Base-by-base conservation (phyloP, 495 filamentous ascomycete genomes). In the Aspergillus leporis region DNA sequence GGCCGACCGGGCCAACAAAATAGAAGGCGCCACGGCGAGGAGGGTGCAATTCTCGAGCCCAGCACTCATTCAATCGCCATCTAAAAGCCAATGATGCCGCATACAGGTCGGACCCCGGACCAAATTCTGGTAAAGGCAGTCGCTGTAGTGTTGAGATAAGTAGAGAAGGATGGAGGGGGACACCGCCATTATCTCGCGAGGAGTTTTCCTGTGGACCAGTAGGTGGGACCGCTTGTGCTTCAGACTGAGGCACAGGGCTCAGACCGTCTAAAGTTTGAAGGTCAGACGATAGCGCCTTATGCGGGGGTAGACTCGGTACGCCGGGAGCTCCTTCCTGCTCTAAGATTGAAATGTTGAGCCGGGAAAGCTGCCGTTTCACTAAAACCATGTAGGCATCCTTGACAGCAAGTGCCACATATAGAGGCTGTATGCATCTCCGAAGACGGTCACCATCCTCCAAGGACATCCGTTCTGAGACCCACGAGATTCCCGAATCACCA, bases 1-100 rank as follows among this genome's bases (percentile, higher is more conserved):
- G 49, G 53, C 87, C 86, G 0, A 95, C 81, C 2, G 90, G 73
- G 0, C 90, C 90, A 19, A 72, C 72, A 21, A 93, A 75, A 16
- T 81, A 68, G 51, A 93, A 81, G 23, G 79, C 80, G 2, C 90
- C 90, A 23, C 86, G 80, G 10, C 83, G 85, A 36, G 86, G 81
- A 25, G 81, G 66, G 21, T 61, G 64, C 22, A 55, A 53, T 18
- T 55, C 52, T 25, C 48, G 61, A 34, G 60, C 54, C 43, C 52
- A 61, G 51, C 70, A 69, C 31, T 83, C 69, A 10, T 56, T 64
- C 18, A 89, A 74, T 28, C 76, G 83, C 25, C 69, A 57, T 53
- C 72, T 79, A 70, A 92, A 90, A 5, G 78, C 80, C 34, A 75
- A 38, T 49, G 76, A 80, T 0, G 85, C 69, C 56, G 72, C 41